Evolutionary conservation across 2,329 filamentous ascomycete species (phyloP).

Genomic region (Pseudogymnoascus sp.): DNA sequence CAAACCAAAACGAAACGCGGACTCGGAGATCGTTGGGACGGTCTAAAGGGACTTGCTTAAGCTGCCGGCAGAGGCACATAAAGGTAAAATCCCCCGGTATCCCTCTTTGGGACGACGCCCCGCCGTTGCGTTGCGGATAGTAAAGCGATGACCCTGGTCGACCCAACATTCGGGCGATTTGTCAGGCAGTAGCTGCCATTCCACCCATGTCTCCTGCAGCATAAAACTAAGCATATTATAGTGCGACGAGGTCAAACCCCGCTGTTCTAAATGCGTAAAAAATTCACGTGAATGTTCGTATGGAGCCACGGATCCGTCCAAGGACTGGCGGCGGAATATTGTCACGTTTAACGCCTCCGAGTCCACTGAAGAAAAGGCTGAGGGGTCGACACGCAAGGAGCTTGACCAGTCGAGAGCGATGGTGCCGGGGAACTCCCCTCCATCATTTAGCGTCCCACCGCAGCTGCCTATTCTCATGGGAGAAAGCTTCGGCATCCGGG

Average conservation of each 20-base stretch:
- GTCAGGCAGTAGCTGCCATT: neutral
- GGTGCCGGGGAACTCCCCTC: neutral
- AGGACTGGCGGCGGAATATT: neutral
- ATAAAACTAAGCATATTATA: constrained; percentile 1
- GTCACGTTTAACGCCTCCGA: neutral
- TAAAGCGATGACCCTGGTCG: neutral
- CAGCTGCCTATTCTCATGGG: neutral
- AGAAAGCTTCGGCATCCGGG: neutral
- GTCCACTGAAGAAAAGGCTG: neutral
- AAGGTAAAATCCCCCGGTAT: neutral
- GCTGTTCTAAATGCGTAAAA: neutral
- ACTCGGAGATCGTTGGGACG: neutral
- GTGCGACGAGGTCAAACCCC: neutral
- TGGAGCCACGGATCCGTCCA: neutral
- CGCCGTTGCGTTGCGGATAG: neutral
- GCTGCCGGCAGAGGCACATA: neutral
- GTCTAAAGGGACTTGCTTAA: neutral
- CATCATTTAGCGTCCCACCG: neutral
- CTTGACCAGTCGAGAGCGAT: neutral
- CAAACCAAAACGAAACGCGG: neutral
- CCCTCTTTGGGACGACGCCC: neutral
- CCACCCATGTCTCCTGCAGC: neutral
- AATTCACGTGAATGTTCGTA: neutral
- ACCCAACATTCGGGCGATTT: neutral
- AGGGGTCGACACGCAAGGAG: neutral